phyloP scores from a whole-genome alignment of 768 basidiomycete species.

The Kwoniella pini region DNA sequence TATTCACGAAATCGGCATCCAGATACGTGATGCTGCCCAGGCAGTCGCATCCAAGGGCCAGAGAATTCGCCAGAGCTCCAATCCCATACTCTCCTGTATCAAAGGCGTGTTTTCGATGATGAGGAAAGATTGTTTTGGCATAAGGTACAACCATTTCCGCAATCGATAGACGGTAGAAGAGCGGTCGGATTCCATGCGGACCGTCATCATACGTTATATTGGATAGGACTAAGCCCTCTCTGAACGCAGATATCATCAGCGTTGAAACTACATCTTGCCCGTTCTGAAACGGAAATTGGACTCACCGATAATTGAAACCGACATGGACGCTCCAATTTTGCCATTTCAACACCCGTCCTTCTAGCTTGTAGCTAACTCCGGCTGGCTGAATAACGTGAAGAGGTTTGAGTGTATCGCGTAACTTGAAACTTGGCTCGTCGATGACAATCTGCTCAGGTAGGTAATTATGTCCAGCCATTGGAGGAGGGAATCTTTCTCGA shows the following conservation, averaged over 20 bases:
- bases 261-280: no score
- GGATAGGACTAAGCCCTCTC: constrained; percentile 42
- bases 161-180: constrained; percentile 40
- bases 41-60: constrained; percentile 46
- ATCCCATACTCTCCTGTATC: constrained; percentile 45
- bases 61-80: constrained; percentile 39
- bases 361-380: constrained; percentile 56
- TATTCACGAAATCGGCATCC: constrained; percentile 22
- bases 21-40: constrained; percentile 32
- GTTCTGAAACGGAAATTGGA: no score
- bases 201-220: constrained; percentile 46
- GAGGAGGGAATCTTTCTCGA: constrained; percentile 76
- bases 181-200: constrained; percentile 55
- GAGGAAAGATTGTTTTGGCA: constrained; percentile 39
- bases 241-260: constrained; percentile 68
- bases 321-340: constrained; percentile 88
- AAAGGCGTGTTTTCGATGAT: constrained; percentile 47
- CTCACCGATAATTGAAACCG: no score
- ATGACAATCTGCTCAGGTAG: constrained; percentile 73
- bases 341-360: constrained; percentile 79
- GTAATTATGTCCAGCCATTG: constrained; percentile 69
- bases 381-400: constrained; percentile 23
- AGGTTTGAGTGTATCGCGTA: constrained; percentile 21
- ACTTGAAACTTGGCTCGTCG: constrained; percentile 16
- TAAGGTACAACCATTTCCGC: constrained; percentile 50